Evolutionary conservation across 2,329 filamentous ascomycete species (phyloP), one percentile per base, ranked within the genome.

Genomic region (Chaetomium olivaceum): DNA sequence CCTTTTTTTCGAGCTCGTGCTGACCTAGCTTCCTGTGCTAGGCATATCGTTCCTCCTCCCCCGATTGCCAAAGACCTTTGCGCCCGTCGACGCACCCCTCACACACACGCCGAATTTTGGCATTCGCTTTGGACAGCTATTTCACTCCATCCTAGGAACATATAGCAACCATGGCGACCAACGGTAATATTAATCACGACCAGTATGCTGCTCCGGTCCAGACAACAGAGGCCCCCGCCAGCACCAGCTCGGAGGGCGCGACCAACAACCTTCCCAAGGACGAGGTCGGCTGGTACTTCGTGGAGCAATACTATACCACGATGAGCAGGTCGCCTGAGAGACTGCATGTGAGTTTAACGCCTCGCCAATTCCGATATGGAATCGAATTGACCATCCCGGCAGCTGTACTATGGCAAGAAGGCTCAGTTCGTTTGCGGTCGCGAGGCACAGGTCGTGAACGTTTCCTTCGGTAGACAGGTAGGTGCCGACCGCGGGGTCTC

Each of bases 211-310:
- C 79, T 65, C 72, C 77, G 66, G 71, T 76, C 61, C 67, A 77
- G 46, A 62, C 71, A 58, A 73, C 74, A 66, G 77, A 77, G 63
- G 72, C 76, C 66, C 73, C 76, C 54, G 70, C 76, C 67, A 71
- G 68, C 56, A 51, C 76, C 67, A 70, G 68, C 56, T 50, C 73
- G 48, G 68, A 71, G 62, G 74, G 72, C 68, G 73, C 75, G 50
- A 80, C 77, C 73, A 80, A 76, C 75, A 82, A 85, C 73, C 80
- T 87, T 50, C 83, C 84, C 73, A 97, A 97, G 83, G 93, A 97
- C 78, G 92, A 98, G 82, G 93, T 99, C 72, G 95, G 93, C 79
- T 99, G 95, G 95, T 98, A 94, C 82, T 99, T 99, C 73, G 95
- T 99, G 66, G 93, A 98, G 86, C 93, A 97, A 80, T 99, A 97